Conservation (phyloP, 106 monocot genomes). For the Xerophyta viscosa region DNA sequence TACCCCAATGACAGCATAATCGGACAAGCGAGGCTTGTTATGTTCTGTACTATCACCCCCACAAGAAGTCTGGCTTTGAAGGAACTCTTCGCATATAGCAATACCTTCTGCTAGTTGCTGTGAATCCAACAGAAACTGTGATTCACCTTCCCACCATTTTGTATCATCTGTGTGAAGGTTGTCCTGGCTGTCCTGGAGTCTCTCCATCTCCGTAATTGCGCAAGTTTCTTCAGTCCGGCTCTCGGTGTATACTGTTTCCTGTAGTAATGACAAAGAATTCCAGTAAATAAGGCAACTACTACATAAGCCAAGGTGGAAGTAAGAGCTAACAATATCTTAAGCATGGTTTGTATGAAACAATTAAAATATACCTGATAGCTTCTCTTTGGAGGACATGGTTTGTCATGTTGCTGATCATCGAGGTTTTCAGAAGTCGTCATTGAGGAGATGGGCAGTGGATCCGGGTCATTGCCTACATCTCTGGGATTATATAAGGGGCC, state of each 20-base stretch:
- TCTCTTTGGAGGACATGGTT: slow-evolving; percentile 6
- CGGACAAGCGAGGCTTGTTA: slow-evolving; percentile 42
- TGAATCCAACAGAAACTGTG: slow-evolving; percentile 79
- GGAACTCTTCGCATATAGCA: slow-evolving; percentile 87
- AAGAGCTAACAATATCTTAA: too few relatives aligned
- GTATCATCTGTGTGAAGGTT: slow-evolving; percentile 34
- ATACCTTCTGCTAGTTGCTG: slow-evolving; percentile 91
- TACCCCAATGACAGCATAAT: slow-evolving; percentile 55
- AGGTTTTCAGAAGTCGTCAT: slow-evolving; percentile 25
- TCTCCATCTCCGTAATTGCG: slow-evolving; percentile 6
- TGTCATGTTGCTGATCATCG: slow-evolving; percentile 15
- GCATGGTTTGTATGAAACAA: not conserved
- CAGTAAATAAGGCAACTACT: too few relatives aligned
- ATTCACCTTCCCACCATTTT: slow-evolving; percentile 90
- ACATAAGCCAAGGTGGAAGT: too few relatives aligned
- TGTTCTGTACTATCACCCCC: slow-evolving; percentile 30
- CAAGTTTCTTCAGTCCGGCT: slow-evolving; percentile 3
- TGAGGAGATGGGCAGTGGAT: slow-evolving; percentile 3
- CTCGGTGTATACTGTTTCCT: slow-evolving; percentile 11
- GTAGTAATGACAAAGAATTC: slow-evolving; percentile 1
- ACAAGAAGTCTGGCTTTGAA: slow-evolving; percentile 82
- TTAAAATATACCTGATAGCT: slow-evolving; percentile 24
- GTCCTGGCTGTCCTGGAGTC: slow-evolving; percentile 18
- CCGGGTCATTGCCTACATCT: slow-evolving; percentile 7
- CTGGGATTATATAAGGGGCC: slow-evolving; percentile 2